Evolutionary conservation across 2,329 filamentous ascomycete genomes (phyloP), one percentile per base, ranked within the genome.

Genomic region (Emmonsiellopsis sp.): DNA sequence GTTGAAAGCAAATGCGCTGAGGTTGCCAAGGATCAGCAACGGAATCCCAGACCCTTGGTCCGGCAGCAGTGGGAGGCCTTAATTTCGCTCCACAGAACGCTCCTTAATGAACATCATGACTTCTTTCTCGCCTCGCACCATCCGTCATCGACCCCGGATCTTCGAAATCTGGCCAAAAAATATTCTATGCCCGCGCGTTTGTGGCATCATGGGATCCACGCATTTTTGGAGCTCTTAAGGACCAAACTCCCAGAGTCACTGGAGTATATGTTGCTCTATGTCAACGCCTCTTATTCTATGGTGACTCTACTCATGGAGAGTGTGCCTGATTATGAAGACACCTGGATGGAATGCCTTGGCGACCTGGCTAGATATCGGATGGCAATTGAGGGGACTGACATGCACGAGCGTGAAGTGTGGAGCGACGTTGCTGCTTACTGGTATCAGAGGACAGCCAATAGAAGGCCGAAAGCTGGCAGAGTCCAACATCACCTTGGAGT

Each of bases 201-300:
- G 87, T 97, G 92, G 93, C 79, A 88, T 0, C 87, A 95, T 61
- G 92, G 88, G 0, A 96, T 97, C 3, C 88, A 94, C 63, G 84
- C 83, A 0, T 92, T 93, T 54, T 75, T 95, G 0, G 88, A 95
- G 58, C 67, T 94, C 0, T 68, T 95, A 0, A 77, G 88, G 0
- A 83, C 88, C 58, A 80, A 85, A 2, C 72, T 96, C 0, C 91
- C 91, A 0, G 77, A 77, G 0, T 90, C 87, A 1, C 71, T 90
- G 0, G 90, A 96, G 48, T 87, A 94, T 53, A 96, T 97, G 90
- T 73, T 96, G 0, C 83, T 84, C 0, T 97, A 95, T 53, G 89
- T 97, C 0, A 94, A 95, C 57, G 70, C 92, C n/a, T 86, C 91
- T 0, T 97, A 96, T 58, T 86, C 86, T 2, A 95, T 95, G 83